Percentiles rank a stretch among this genome's conserved stretches.
phyloP scores from a whole-genome alignment of 2,329 filamentous ascomycete genomes.

The Talaromyces pinophilus region DNA sequence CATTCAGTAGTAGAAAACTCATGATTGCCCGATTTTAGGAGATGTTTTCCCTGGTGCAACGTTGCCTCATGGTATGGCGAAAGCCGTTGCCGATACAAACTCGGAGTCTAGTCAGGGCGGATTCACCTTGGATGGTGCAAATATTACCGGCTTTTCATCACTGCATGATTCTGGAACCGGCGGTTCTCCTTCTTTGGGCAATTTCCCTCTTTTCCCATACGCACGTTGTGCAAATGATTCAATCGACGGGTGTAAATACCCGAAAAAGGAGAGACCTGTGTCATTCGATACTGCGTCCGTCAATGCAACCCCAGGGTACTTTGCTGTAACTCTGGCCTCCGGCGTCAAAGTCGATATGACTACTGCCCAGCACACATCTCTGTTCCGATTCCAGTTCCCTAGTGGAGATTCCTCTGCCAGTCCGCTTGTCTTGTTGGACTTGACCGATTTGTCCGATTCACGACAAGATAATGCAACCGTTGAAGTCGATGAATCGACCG shows the following conservation, averaged over 20 bases:
- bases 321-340: slow-evolving; percentile 60
- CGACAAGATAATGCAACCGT: slow-evolving; percentile 61
- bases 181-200: slow-evolving; percentile 64
- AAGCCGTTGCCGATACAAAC: slow-evolving; percentile 58
- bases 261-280: slow-evolving; percentile 54
- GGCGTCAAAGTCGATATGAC: slow-evolving; percentile 68
- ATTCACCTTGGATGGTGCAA: slow-evolving; percentile 55
- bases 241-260: slow-evolving; percentile 63
- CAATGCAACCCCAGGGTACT: slow-evolving; percentile 65
- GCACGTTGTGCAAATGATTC: slow-evolving; percentile 60
- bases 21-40: slow-evolving; percentile 34
- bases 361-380: slow-evolving; percentile 60
- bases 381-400: slow-evolving; percentile 67
- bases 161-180: slow-evolving; percentile 56
- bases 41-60: slow-evolving; percentile 61
- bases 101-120: slow-evolving; percentile 56
- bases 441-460: slow-evolving; percentile 64
- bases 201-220: slow-evolving; percentile 72
- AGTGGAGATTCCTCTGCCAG: slow-evolving; percentile 33
- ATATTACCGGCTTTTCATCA: slow-evolving; percentile 53
- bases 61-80: slow-evolving; percentile 57
- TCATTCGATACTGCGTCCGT: slow-evolving; percentile 55
- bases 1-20: neutral
- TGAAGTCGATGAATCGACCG: slow-evolving; percentile 57
- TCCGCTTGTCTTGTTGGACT: slow-evolving; percentile 65